Conservation (phyloP, 352 stramenopile genomes). For the Phytophthora ohioensis region DNA sequence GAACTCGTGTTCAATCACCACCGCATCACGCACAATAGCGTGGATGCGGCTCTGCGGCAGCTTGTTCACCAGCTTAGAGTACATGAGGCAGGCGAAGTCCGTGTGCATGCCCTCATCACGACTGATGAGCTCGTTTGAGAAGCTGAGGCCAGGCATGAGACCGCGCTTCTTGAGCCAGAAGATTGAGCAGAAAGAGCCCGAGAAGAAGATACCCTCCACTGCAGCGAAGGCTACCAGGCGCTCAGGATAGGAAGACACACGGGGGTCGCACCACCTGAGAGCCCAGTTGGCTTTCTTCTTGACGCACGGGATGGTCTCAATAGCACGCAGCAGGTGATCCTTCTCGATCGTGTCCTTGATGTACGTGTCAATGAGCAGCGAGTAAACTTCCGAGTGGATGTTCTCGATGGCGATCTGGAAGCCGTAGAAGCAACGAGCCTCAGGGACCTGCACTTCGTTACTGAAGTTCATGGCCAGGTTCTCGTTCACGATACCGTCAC, state of each 20-base stretch:
- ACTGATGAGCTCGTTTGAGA: slow-evolving; percentile 99
- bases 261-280: slow-evolving; percentile 95
- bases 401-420: slow-evolving; percentile 99
- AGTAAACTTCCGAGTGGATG: slow-evolving; percentile 99
- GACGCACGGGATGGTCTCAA: slow-evolving; percentile 98
- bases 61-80: slow-evolving; percentile 98
- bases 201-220: slow-evolving; percentile 99
- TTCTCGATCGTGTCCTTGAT: slow-evolving; percentile 97
- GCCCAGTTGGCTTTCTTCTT: slow-evolving; percentile 98
- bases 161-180: slow-evolving; percentile 99
- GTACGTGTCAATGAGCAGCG: slow-evolving; percentile 99
- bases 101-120: slow-evolving; percentile 99
- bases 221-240: slow-evolving; percentile 97
- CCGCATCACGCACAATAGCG: slow-evolving; percentile 96
- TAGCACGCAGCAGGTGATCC: slow-evolving; percentile 95
- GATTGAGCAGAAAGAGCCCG: slow-evolving; percentile 98
- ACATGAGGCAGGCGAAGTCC: slow-evolving; percentile 99
- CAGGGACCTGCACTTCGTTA: slow-evolving; percentile 96
- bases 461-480: slow-evolving; percentile 99
- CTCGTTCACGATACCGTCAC: slow-evolving; percentile 99
- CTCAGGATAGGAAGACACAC: slow-evolving; percentile 95
- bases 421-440: slow-evolving; percentile 99
- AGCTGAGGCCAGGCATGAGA: slow-evolving; percentile 98
- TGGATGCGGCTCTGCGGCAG: slow-evolving; percentile 93
- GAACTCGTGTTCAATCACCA: slow-evolving; percentile 99